phyloP scores from a whole-genome alignment of 2,329 filamentous ascomycete genomes.

The Neofusicoccum sp. region DNA sequence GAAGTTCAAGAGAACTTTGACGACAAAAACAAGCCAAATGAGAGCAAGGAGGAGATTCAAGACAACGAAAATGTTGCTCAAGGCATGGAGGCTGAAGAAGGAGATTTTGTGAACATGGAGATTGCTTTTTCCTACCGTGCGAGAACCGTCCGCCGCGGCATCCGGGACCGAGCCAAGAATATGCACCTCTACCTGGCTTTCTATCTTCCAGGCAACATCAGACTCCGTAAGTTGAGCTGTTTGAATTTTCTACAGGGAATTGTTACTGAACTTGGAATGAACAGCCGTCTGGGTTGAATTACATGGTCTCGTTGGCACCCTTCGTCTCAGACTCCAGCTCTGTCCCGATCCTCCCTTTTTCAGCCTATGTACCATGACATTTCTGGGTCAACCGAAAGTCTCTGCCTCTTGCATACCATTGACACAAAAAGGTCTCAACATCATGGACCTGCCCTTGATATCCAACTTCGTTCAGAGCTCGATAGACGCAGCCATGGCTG shows the following conservation, averaged over 20 bases:
- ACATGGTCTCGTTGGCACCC: constrained; percentile 67
- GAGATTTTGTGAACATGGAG: constrained; percentile 75
- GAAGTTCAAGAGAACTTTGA: constrained; percentile 38
- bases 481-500: constrained; percentile 69
- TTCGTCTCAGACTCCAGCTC: constrained; percentile 68
- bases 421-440: constrained; percentile 65
- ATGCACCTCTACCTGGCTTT: constrained; percentile 72
- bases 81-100: constrained; percentile 73
- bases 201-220: constrained; percentile 60
- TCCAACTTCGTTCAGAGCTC: constrained; percentile 73
- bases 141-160: constrained; percentile 58
- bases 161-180: constrained; percentile 65
- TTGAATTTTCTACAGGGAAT: background rate
- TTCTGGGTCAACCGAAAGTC: constrained; percentile 72
- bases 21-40: constrained; percentile 31
- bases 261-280: background rate
- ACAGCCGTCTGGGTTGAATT: constrained; percentile 71
- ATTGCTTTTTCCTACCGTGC: constrained; percentile 71
- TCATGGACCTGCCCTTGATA: constrained; percentile 74
- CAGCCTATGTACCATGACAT: constrained; percentile 69
- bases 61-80: constrained; percentile 44
- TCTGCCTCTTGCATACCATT: constrained; percentile 69
- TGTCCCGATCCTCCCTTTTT: constrained; percentile 76
- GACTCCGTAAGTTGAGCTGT: constrained; percentile 43
- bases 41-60: constrained; percentile 30